Evolutionary conservation across 768 basidiomycete genomes (phyloP), one percentile per base, ranked within the genome.

Genomic region (Leccinum obscurum): DNA sequence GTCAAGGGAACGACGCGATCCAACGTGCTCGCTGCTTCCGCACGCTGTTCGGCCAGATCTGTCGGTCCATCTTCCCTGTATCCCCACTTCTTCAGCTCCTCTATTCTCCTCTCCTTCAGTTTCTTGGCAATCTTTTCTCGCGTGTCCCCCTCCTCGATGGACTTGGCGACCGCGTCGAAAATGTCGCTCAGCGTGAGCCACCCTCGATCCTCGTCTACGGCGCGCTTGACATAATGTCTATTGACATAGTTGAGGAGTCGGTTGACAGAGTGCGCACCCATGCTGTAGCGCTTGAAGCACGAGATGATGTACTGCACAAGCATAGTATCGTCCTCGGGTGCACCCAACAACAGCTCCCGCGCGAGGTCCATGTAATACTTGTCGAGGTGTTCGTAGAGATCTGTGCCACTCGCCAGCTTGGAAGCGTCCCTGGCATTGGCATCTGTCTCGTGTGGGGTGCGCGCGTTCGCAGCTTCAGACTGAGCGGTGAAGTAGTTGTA

Each of bases 401-500:
- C 89, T 37, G 82, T 82, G 15, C 88, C 88, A 68, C 79, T 84
- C 61, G 76, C 73, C 32, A 68, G 68, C 51, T 50, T 69, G 48
- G 59, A 68, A 39, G 67, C 53, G 28, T 73, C 71, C 51, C 68
- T 71, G 22, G 75, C 52, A 22, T 68, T 62, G 48, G 61, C 24
- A 52, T 60, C 62, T 4, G 28, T 20, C 37, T 56, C 62, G 37
- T 49, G 54, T 2, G 59, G 54, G 14, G 64, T 62, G 22, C 64
- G 63, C 24, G 72, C 59, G 46, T 75, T 77, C 52, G 73, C 68
- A 30, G 74, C 73, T 68, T 88, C 86, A 60, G 77, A 80, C 71
- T 84, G 83, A n/a, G 82, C 71, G 56, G 83, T 84, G 69, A 86
- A 84, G 83, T 90, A 91, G 77, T 90, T 89, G 78, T 92, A 91